A percentile compares a stretch with the other conserved stretches of the same genome.
These are phyloP conservation scores for Suhomyces yuchorum DNA, from an alignment of 1,139 yeast species.

Conservation along the genomic window DNA sequence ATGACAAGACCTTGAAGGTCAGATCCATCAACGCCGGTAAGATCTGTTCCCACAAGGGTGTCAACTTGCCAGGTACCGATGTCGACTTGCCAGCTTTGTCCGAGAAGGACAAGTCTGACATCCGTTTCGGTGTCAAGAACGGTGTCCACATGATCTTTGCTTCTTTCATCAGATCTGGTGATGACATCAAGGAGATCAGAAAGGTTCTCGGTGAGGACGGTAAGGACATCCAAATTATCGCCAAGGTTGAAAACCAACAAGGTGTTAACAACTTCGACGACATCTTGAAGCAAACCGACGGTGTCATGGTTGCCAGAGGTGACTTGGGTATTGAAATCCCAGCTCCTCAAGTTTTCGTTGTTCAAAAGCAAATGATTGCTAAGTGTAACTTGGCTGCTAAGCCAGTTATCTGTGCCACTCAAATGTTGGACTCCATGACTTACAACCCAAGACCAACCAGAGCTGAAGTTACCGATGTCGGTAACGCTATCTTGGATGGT, in stretches of 20 bases:
- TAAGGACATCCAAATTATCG: conserved; percentile 90
- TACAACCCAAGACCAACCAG: conserved; percentile 99
- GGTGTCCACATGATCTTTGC: conserved; percentile 98
- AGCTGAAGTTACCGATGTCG: conserved; percentile 99
- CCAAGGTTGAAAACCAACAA: conserved; percentile 98
- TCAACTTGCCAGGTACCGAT: conserved; percentile 97
- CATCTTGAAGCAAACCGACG: conserved; percentile 90
- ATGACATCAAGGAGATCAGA: conserved; percentile 89
- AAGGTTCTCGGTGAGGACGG: conserved; percentile 96
- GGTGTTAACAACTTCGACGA: conserved; percentile 99
- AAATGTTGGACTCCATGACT: conserved; percentile 99
- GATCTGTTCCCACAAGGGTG: conserved; percentile 98
- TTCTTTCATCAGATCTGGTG: conserved; percentile 93
- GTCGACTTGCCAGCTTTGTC: conserved; percentile 98
- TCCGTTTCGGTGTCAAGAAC: conserved; percentile 93
- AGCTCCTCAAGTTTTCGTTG: conserved; percentile 97
- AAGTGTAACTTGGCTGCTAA: conserved; percentile 99
- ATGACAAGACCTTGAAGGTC: conserved; percentile 80
- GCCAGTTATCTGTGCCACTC: conserved; percentile 99
- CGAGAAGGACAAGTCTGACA: conserved; percentile 92
- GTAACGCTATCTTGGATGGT: conserved; percentile 98
- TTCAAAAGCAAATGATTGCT: conserved; percentile 98
- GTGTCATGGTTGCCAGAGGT: conserved; percentile 99
- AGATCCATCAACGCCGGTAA: conserved; percentile 91
- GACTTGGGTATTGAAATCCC: conserved; percentile 99